A percentile compares a stretch with the other conserved stretches of the same genome.
Conservation (phyloP, 495 filamentous ascomycete genomes). For the Staphylotrichum tortipilum region DNA sequence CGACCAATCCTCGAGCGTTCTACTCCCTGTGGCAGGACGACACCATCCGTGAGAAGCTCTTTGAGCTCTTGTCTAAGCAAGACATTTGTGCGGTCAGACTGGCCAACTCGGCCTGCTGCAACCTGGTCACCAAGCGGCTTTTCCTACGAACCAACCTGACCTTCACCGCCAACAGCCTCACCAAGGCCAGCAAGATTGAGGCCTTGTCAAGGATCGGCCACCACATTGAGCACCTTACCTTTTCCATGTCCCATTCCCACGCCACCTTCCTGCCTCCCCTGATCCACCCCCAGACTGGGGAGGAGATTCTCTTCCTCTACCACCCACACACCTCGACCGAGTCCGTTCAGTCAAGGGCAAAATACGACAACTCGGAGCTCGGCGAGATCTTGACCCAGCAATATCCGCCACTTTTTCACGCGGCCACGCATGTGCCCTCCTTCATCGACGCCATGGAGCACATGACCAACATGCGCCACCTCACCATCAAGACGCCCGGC, state of each 20-base stretch:
- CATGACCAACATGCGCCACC: constrained; percentile 55
- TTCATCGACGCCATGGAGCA: constrained; percentile 62
- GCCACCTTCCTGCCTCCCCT: constrained; percentile 71
- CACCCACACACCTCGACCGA: constrained; percentile 52
- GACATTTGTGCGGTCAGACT: constrained; percentile 44
- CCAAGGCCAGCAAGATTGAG: constrained; percentile 54
- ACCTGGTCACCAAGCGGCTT: constrained; percentile 43
- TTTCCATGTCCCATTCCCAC: constrained; percentile 58
- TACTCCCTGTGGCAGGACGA: constrained; percentile 48
- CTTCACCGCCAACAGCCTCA: constrained; percentile 64
- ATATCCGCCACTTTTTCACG: constrained; percentile 74
- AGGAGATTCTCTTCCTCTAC: constrained; percentile 65
- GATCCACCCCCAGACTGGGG: constrained; percentile 60
- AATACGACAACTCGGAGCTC: constrained; percentile 53
- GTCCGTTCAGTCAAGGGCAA: constrained; percentile 43
- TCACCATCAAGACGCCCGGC: constrained; percentile 63
- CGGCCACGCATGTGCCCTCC: constrained; percentile 70
- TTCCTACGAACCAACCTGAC: constrained; percentile 50
- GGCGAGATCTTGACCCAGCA: constrained; percentile 69
- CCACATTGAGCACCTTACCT: constrained; percentile 60
- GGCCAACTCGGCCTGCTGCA: constrained; percentile 42
- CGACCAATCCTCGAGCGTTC: constrained; percentile 37
- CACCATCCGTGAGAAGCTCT: constrained; percentile 40
- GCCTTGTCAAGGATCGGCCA: constrained; percentile 64
- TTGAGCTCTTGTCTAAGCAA: constrained; percentile 40